Base-by-base conservation (phyloP, 2,329 filamentous ascomycete genomes). In the Verruconis gallopava region DNA sequence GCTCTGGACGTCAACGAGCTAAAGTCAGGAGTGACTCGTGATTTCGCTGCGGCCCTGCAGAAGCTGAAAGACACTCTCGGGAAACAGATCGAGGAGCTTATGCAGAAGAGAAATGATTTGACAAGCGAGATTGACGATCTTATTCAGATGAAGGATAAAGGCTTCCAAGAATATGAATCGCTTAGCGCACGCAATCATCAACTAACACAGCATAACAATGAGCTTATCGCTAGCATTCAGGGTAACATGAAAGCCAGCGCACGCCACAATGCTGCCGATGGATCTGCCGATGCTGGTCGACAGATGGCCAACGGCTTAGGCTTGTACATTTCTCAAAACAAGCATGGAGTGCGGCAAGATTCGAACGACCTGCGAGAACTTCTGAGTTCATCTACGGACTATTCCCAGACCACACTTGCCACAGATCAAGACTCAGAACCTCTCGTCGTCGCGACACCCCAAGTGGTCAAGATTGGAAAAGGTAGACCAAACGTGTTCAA, bases 401-500 rank as follows among this genome's bases (percentile, higher is more conserved):
- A 54, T 25, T 64, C 62, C 1, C 61, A 60, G 48, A 58, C 60
- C 18, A 61, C 64, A 44, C 51, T 67, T 14, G 57, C 59, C 18
- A 51, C 65, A 19, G 71, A 74, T 14, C 81, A 83, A 36, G 85
- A 91, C 32, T 70, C 64, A 5, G 76, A 79, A 49, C 65, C 71
- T 12, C 72, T 72, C 0, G 62, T 80, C 38, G 59, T 77, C 48
- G 70, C 77, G 20, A 82, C 85, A 2, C 88, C 91, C n/a, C 91
- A 93, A 46, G 83, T 96, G 22, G 83, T 96, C 46, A 93, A 91
- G 53, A 93, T 96, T 48, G 54, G 55, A n/a, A 41, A 47, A 65
- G 86, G 83, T 21, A 86, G 94, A 57, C 78, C 81, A 42, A 93
- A 86, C 67, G 96, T 95, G 60, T 96, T 91, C 88, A 94, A 95